Conservation (phyloP, 2,329 filamentous ascomycete species). For the Endocalyx cinctus region DNA sequence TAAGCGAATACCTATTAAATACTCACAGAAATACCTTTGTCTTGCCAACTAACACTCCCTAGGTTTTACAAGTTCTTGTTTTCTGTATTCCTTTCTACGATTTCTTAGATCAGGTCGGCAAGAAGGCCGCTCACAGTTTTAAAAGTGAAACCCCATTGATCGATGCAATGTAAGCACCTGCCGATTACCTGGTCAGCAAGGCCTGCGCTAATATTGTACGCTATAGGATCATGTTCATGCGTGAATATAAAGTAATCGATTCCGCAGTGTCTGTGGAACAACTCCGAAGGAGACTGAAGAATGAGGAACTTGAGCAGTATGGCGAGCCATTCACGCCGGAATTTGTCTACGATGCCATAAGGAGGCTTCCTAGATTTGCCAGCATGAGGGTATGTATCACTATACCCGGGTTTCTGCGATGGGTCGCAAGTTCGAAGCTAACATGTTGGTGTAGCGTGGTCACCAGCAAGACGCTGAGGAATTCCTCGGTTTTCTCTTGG, state of each 20-base stretch:
- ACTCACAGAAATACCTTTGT: constrained; percentile 2
- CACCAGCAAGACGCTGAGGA: constrained; percentile 98
- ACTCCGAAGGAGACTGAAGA: constrained; percentile 69
- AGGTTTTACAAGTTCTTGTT: constrained; percentile 93
- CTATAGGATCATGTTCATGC: constrained; percentile 88
- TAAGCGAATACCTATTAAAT: constrained; percentile 43
- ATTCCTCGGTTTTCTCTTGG: constrained; percentile 88
- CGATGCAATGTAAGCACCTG: constrained; percentile 76
- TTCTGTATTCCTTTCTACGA: constrained; percentile 94
- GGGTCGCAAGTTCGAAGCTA: constrained; percentile 8
- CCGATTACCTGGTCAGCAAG: not conserved
- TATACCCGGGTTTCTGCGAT: constrained; percentile 7
- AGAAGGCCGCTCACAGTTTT: constrained; percentile 82
- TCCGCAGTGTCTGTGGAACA: constrained; percentile 71
- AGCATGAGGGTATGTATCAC: constrained; percentile 79
- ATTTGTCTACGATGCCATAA: constrained; percentile 92
- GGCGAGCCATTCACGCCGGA: constrained; percentile 90
- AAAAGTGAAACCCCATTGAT: constrained; percentile 92
- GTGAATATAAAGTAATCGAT: constrained; percentile 82
- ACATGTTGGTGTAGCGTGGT: constrained; percentile 57
- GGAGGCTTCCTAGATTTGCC: constrained; percentile 78
- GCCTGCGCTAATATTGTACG: not conserved
- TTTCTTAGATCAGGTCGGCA: constrained; percentile 82
- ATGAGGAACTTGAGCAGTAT: constrained; percentile 80
- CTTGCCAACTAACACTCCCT: too few relatives aligned